Evolutionary conservation across 2,329 filamentous ascomycete genomes (phyloP).

Genomic region (Verticillium isaacii): DNA sequence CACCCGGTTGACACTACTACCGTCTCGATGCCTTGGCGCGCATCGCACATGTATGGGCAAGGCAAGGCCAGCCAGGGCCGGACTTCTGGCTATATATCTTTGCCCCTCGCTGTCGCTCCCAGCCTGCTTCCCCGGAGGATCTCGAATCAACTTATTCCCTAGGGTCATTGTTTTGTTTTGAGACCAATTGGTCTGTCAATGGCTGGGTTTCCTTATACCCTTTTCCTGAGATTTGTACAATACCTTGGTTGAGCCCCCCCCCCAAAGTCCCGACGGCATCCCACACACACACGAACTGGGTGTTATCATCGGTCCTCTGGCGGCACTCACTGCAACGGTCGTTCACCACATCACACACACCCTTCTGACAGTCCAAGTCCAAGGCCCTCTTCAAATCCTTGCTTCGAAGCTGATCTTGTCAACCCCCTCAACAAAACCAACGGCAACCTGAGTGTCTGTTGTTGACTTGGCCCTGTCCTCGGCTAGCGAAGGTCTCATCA

Average conservation of each 20-base stretch:
- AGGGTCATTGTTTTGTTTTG: slow-evolving; percentile 3
- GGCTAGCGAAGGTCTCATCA: background rate
- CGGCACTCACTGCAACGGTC: background rate
- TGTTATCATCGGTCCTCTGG: slow-evolving; percentile 1
- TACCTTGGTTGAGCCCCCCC: background rate
- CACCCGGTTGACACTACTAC: slow-evolving; percentile 2
- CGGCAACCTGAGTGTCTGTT: background rate
- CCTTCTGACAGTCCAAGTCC: background rate
- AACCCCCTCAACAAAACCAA: background rate
- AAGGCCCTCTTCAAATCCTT: background rate
- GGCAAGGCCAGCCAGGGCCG: slow-evolving; percentile 1
- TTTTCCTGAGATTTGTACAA: slow-evolving; percentile 1
- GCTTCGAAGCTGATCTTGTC: background rate
- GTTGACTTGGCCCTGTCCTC: background rate
- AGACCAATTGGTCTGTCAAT: slow-evolving; percentile 6
- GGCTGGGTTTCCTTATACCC: slow-evolving; percentile 4
- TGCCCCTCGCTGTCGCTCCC: background rate
- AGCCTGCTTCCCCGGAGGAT: background rate
- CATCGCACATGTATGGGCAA: background rate
- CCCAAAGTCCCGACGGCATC: background rate
- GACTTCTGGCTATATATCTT: slow-evolving; percentile 3
- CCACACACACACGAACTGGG: slow-evolving; percentile 1
- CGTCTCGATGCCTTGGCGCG: slow-evolving; percentile 4
- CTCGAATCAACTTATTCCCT: slow-evolving; percentile 1
- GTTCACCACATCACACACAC: background rate